phyloP scores from a whole-genome alignment of 2,329 filamentous ascomycete genomes.

The Penicillium sp. region DNA sequence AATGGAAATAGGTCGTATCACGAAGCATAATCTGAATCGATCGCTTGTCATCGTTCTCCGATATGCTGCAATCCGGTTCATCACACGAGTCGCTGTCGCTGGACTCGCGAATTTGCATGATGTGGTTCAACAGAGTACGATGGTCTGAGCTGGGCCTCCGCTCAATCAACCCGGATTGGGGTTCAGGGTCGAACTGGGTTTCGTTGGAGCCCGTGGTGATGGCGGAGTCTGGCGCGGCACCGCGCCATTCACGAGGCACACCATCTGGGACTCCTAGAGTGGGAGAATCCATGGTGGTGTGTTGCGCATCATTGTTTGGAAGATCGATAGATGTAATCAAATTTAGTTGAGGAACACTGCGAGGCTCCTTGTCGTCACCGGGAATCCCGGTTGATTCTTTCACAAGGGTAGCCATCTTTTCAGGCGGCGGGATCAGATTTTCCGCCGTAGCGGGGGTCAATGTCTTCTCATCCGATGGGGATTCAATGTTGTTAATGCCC shows the following conservation, averaged over 20 bases:
- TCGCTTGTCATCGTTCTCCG: constrained; percentile 50
- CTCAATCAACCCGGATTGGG: constrained; percentile 56
- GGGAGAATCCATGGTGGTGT: constrained; percentile 41
- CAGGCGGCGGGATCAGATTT: constrained; percentile 4
- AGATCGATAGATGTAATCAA: constrained; percentile 23
- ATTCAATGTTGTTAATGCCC: constrained; percentile 30
- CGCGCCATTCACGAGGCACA: constrained; percentile 5
- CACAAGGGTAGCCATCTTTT: constrained; percentile 25
- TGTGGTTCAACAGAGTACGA: constrained; percentile 45
- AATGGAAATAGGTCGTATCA: constrained; percentile 41
- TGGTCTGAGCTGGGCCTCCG: constrained; percentile 32
- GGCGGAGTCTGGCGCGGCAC: constrained; percentile 35
- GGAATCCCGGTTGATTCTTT: constrained; percentile 15
- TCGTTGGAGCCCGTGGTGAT: constrained; percentile 57
- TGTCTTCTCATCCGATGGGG: constrained; percentile 22
- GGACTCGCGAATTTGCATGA: constrained; percentile 47
- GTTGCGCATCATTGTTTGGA: constrained; percentile 14
- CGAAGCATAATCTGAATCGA: constrained; percentile 55
- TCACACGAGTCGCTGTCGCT: constrained; percentile 42
- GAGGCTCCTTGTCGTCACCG: constrained; percentile 12
- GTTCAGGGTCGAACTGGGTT: constrained; percentile 70
- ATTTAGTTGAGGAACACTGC: constrained; percentile 23
- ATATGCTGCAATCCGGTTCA: constrained; percentile 37
- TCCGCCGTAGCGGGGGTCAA: constrained; percentile 4
- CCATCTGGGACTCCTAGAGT: constrained; percentile 37